Base-by-base conservation (phyloP, 2,329 filamentous ascomycete species). In the Dactylella cylindrospora region DNA sequence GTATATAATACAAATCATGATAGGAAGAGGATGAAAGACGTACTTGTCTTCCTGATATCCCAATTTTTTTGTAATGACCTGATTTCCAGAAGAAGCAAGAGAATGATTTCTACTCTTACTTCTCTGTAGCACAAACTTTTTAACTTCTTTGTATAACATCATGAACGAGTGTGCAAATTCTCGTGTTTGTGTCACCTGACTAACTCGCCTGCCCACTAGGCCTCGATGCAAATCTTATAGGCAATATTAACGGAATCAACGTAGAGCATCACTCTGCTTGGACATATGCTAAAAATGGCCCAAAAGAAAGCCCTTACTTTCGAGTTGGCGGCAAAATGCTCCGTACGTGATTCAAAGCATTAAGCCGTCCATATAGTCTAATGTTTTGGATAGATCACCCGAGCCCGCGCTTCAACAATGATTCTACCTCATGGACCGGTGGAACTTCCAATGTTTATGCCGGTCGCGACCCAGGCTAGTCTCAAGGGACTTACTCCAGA, bases 401-500 rank as follows among this genome's bases (percentile, higher is more conserved):
- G 91, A 78, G 93, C 93, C 20, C 86, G 93, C 67, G 93, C 93
- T 43, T 93, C 93, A 47, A 84, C 83, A 59, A 79, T 98, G 49
- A 86, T 84, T 40, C 83, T 98, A 20, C 91, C 93, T 44, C 94
- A 98, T 82, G 93, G 93, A 55, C 80, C 85, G 1, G 90, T 98
- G 20, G 82, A 86, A 69, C 81, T 97, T 23, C 93, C 94, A 5
- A 84, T 97, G 57, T 98, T 98, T 74, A 98, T 98, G 93, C 93
- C 93, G 12, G 93, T 98, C 35, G 93, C 93, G 23, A 98, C 93
- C 0, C 93, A 98, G 74, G 93, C 88, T 0, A 95, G 91, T 0
- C 79, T 98, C 31, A 98, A 98, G 72, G 93, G 93, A 35, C 76
- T 98, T 52, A 97, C 93, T 0, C 90, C 91, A 1, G 85, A 91